Base-by-base conservation (phyloP, 352 stramenopile genomes). In the Plasmopara muralis region DNA sequence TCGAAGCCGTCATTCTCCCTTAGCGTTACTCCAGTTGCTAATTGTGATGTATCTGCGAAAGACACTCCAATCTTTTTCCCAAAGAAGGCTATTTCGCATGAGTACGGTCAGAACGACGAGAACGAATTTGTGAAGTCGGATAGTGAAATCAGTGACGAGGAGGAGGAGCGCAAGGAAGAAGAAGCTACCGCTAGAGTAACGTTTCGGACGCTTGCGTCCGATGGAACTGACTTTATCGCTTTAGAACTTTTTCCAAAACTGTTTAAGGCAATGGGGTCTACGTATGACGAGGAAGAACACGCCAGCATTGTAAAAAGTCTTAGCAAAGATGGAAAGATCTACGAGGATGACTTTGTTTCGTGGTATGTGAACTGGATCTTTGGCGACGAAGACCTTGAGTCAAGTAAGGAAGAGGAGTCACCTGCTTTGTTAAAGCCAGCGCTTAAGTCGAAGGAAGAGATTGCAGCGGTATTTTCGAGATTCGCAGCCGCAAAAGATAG, bases 321-420 rank as follows among this genome's bases (percentile, higher is more conserved):
- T 3, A 52, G 64, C 10, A 76, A 69, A 40, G 60, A 77, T 41
- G 77, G 77, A n/a, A 71, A 66, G 40, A 58, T 87, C 14, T 60
- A 72, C 20, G 69, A 83, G 30, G 47, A 64, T 3, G 72, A 83
- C 25, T 87, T 87, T 35, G 64, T 77, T 35, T 54, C 55, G 28
- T 87, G 77, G 77, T 87, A 87, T 43, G 46, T 85, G 9, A 60
- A 69, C 52, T 87, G 74, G 74, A 62, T 87, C 49, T 83, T 87
- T 31, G 69, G 66, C 15, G 53, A 63, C n/a, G 69, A 69, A n/a
- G 69, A 74, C 10, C 72, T 62, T 5, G 72, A 85, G 14, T 74
- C 74, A 1, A 69, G 68, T 30, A 54, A 62, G 14, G 59, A 78
- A 9, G 50, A 63, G 1, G 28, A 28, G 31, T 20, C 8, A 15